phyloP scores from a whole-genome alignment of 345 rosid genomes.

The Corchorus olitorius region DNA sequence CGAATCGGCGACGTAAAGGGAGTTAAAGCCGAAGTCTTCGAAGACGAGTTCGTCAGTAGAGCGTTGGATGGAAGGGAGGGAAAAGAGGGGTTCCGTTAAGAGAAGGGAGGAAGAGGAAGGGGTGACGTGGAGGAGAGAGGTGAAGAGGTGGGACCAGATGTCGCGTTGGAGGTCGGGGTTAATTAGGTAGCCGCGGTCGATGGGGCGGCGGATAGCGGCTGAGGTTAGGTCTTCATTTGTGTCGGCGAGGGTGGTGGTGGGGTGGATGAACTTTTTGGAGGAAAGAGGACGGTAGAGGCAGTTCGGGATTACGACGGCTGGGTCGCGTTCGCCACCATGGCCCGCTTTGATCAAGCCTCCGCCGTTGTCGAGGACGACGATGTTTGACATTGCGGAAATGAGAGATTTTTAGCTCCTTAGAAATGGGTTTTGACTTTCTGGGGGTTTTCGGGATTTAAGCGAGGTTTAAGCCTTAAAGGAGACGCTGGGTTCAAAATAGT shows the following conservation, averaged over 20 bases:
- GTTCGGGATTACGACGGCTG: constrained; percentile 66
- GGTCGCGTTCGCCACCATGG: constrained; percentile 83
- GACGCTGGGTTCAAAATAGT: background rate
- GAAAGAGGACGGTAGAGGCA: constrained; percentile 83
- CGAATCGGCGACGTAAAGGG: constrained; percentile 68
- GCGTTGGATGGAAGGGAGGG: constrained; percentile 75
- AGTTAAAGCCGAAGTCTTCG: constrained; percentile 80
- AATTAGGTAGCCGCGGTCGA: constrained; percentile 91
- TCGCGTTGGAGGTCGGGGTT: constrained; percentile 89
- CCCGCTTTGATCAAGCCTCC: constrained; percentile 84
- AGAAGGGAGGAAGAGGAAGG: constrained; percentile 72
- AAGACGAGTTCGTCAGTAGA: constrained; percentile 88
- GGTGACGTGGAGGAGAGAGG: constrained; percentile 53
- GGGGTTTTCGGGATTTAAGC: background rate
- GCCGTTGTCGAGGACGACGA: constrained; percentile 92
- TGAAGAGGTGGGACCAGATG: constrained; percentile 83
- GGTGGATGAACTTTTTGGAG: constrained; percentile 72
- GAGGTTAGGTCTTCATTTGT: constrained; percentile 76
- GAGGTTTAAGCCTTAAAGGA: background rate
- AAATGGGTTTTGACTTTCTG: background rate
- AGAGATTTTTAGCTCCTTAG: background rate
- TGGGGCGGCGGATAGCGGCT: constrained; percentile 90
- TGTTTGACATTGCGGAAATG: constrained; percentile 49
- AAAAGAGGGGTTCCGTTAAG: constrained; percentile 73
- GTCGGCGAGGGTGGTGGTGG: constrained; percentile 43